A percentile compares a stretch with the other conserved stretches of the same genome.
Evolutionary conservation across 495 filamentous ascomycete species (phyloP).

Genomic region (Podospora australis): DNA sequence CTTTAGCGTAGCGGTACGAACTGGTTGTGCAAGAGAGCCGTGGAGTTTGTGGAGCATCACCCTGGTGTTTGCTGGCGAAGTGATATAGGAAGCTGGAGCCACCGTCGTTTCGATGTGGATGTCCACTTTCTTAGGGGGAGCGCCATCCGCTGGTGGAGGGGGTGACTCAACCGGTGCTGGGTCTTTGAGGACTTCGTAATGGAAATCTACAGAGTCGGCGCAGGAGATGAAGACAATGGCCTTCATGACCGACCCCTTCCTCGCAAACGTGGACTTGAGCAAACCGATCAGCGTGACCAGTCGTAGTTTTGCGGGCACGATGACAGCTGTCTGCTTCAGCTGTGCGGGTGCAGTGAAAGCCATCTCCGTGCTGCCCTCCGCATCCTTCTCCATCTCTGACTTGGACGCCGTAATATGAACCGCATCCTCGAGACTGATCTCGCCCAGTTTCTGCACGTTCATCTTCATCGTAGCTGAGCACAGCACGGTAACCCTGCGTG

Average conservation of each 20-base stretch:
- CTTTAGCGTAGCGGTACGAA: slow-evolving; percentile 75
- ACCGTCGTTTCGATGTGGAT: slow-evolving; percentile 35
- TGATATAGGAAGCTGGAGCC: slow-evolving; percentile 39
- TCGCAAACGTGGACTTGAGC: slow-evolving; percentile 77
- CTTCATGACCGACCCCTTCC: slow-evolving; percentile 85
- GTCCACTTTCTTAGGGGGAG: slow-evolving; percentile 19
- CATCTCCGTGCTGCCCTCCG: slow-evolving; percentile 39
- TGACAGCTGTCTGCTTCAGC: slow-evolving; percentile 80
- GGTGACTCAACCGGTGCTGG: slow-evolving; percentile 26
- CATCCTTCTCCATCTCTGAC: slow-evolving; percentile 38
- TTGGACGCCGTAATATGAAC: slow-evolving; percentile 73
- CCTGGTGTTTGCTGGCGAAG: slow-evolving; percentile 41
- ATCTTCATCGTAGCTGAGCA: slow-evolving; percentile 97
- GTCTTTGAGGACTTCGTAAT: slow-evolving; percentile 79
- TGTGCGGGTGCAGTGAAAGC: slow-evolving; percentile 84
- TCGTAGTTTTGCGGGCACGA: slow-evolving; percentile 82
- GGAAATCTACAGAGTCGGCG: slow-evolving; percentile 93
- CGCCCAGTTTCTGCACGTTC: slow-evolving; percentile 83
- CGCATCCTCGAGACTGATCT: slow-evolving; percentile 91
- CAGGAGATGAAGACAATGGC: slow-evolving; percentile 94
- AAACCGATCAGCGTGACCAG: slow-evolving; percentile 79
- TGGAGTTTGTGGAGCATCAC: slow-evolving; percentile 82
- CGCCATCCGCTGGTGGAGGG: slow-evolving; percentile 16
- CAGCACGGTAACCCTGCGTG: slow-evolving; percentile 74
- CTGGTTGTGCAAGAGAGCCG: slow-evolving; percentile 82